A percentile compares a stretch with the other conserved stretches of the same genome.
These are phyloP conservation scores for Persicaria tinctoria DNA, from an alignment of 148 eudicot species.

Conservation along the genomic window DNA sequence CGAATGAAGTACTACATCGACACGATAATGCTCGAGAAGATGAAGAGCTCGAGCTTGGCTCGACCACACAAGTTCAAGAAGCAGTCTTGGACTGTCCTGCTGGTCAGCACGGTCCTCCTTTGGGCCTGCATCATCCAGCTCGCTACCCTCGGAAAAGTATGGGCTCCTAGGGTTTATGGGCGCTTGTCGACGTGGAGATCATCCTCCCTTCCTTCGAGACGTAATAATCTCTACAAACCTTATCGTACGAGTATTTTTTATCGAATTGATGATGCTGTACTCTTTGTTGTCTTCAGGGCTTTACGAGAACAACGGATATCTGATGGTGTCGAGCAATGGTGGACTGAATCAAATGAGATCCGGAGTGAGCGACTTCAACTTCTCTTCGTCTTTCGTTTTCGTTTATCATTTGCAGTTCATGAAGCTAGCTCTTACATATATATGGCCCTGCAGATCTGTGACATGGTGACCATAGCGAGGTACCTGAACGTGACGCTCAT, in stretches of 20 bases:
- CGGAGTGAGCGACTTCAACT: slow-evolving; percentile 41
- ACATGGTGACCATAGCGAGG: slow-evolving; percentile 90
- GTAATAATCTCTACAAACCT: slow-evolving; percentile 1
- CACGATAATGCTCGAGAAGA: neutral
- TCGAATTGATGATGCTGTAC: neutral
- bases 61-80: neutral
- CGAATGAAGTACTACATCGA: neutral
- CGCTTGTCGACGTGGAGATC: neutral
- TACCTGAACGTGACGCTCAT: slow-evolving; percentile 84
- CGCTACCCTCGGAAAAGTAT: neutral
- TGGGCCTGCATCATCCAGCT: slow-evolving; percentile 4
- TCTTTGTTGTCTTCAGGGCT: neutral
- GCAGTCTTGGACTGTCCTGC: neutral
- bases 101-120: slow-evolving; percentile 1
- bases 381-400: neutral
- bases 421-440: neutral
- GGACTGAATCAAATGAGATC: slow-evolving; percentile 99
- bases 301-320: slow-evolving; percentile 32
- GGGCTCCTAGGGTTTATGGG: neutral
- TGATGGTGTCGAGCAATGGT: slow-evolving; percentile 88
- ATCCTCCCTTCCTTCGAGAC: neutral
- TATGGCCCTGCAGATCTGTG: slow-evolving; percentile 64
- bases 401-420: neutral
- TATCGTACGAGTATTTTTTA: neutral
- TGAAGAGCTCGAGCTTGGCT: slow-evolving; percentile 2